A percentile compares a stretch with the other conserved stretches of the same genome.
These are phyloP conservation scores for Saccharomycopsis selenospora DNA, from an alignment of 805 yeast species.

Conservation along the genomic window DNA sequence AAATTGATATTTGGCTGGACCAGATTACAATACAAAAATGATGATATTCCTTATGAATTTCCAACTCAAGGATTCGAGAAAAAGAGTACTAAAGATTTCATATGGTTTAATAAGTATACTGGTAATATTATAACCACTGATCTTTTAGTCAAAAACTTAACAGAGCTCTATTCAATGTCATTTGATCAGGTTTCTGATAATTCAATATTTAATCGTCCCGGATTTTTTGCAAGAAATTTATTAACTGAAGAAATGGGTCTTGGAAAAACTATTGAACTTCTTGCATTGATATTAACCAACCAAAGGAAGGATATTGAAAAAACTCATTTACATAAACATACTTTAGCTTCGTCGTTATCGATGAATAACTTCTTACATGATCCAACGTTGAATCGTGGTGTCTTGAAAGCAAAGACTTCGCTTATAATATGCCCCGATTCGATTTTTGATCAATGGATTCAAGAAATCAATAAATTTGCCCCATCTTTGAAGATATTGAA, in stretches of 20 bases:
- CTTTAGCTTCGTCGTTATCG: conserved; percentile 23
- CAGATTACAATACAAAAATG: conserved; percentile 20
- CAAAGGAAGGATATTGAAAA: conserved; percentile 33
- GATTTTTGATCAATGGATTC: conserved; percentile 78
- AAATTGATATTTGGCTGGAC: conserved; percentile 50
- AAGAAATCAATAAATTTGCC: conserved; percentile 55
- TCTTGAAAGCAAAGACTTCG: conserved; percentile 57
- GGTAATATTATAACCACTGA: conserved; percentile 37
- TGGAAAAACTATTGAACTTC: conserved; percentile 87
- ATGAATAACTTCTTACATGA: conserved; percentile 30
- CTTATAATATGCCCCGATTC: conserved; percentile 82
- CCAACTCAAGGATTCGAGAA: background rate
- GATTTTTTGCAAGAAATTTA: conserved; percentile 46
- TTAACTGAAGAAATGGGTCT: conserved; percentile 96
- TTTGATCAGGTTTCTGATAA: background rate
- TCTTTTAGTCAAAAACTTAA: conserved; percentile 28
- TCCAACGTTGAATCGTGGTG: conserved; percentile 36
- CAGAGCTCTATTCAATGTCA: conserved; percentile 11
- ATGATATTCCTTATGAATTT: conserved; percentile 17
- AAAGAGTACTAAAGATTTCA: conserved; percentile 6
- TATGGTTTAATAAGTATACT: conserved; percentile 46
- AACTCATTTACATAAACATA: background rate
- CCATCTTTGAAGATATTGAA: conserved; percentile 54
- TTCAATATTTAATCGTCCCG: background rate
- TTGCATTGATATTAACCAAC: conserved; percentile 57